These are phyloP conservation scores for Syzygium oleosum DNA, from an alignment of 345 rosid species.

Conservation along the genomic window DNA sequence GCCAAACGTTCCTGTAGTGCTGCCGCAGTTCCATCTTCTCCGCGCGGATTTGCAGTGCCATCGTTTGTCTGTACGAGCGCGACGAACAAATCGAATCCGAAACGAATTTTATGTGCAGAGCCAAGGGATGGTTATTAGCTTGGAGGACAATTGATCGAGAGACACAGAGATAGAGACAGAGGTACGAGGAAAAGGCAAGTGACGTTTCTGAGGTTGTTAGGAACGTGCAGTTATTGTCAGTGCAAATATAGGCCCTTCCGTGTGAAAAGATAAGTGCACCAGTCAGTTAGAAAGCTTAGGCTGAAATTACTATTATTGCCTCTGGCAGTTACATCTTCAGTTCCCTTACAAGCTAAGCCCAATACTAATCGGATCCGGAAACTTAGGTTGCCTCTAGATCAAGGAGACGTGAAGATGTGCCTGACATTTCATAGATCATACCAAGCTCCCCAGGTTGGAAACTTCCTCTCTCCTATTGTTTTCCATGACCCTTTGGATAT, in stretches of 20 bases:
- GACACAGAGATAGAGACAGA: neutral
- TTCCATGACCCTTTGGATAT: neutral
- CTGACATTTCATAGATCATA: neutral
- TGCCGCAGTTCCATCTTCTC: constrained; percentile 29
- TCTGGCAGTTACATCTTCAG: neutral
- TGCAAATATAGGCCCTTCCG: neutral
- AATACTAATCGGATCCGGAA: neutral
- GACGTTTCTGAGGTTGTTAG: neutral
- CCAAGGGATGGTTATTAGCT: neutral
- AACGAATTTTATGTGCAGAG: neutral
- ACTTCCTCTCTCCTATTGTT: neutral
- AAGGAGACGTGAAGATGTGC: neutral
- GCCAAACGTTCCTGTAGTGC: constrained; percentile 37
- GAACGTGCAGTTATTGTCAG: neutral
- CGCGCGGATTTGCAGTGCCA: neutral
- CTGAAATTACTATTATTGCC: neutral
- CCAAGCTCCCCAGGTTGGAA: neutral
- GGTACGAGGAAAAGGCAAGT: neutral
- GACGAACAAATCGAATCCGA: neutral
- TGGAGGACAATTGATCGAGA: neutral
- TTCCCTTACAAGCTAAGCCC: neutral
- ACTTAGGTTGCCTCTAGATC: neutral
- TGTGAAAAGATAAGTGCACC: neutral
- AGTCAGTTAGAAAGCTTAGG: neutral
- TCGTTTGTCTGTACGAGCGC: neutral